Evolutionary conservation across 1,284 basidiomycete species (phyloP), one percentile per base, ranked within the genome.

Genomic region (Anthracocystis setariae): DNA sequence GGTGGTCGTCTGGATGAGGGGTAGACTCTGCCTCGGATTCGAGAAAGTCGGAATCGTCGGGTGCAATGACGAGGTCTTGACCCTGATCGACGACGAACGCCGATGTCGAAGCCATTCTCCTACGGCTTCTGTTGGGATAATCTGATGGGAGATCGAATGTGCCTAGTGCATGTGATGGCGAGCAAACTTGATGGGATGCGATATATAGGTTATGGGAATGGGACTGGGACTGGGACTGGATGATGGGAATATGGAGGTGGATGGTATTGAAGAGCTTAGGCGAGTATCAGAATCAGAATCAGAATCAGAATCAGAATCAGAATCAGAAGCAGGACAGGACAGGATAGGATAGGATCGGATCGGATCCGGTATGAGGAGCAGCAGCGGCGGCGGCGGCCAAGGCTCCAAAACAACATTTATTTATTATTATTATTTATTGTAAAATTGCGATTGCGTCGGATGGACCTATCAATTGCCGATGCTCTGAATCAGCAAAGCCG

Each of bases 31-130:
- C 60, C 21, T 73, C 76, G n/a, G 71, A 66, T 24, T 77, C 78
- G 52, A 77, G 56, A 18, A 81, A 69, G 43, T 79, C 79, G 8
- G 73, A 74, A 32, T 81, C 76, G 53, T 79, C 77, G 3, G 79
- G 71, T 3, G 75, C 62, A 17, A 74, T 68, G 38, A 68, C 63
- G 43, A 55, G 57, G 25, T 58, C 38, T 5, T 66, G 62, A 17
- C 29, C 27, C 43, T 58, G 49, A 23, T 58, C 55, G 50, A 72
- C 54, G 47, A 53, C 45, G 32, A 66, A 56, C 2, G 69, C 57
- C 10, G 63, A 63, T 21, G 69, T 62, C 21, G 63, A 66, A 27
- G 69, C 63, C 69, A 72, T 72, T 20, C 29, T 29, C 29, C 29
- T 29, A 29, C 29, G 29, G 7, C 29, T 29, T 12, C 12, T 12